phyloP scores from a whole-genome alignment of 2,329 filamentous ascomycete species.

The Exophiala lecanii-corni region DNA sequence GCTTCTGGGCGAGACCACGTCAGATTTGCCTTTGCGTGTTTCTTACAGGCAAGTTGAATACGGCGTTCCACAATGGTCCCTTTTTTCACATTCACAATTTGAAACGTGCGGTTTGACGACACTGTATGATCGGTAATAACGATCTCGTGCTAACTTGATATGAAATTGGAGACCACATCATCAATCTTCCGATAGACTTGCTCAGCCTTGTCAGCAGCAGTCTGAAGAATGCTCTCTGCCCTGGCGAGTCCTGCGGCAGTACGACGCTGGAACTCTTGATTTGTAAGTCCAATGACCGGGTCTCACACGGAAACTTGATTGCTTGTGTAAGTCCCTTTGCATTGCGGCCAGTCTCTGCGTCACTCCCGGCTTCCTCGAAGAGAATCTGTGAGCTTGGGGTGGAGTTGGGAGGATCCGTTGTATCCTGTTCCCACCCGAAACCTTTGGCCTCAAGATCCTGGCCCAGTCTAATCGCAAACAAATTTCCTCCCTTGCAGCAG shows the following conservation, averaged over 20 bases:
- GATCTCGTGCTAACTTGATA: not conserved
- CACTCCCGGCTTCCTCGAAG: conserved; percentile 11
- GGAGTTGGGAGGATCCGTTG: conserved; percentile 4
- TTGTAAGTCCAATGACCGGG: conserved; percentile 9
- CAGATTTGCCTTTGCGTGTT: not conserved
- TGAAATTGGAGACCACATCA: not conserved
- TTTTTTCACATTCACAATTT: conserved; percentile 6
- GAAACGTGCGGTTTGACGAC: conserved; percentile 2
- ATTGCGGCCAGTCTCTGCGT: conserved; percentile 9
- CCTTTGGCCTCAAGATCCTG: conserved; percentile 6
- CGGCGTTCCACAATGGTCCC: conserved; percentile 3
- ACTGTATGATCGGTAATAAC: conserved; percentile 4
- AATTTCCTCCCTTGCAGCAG: conserved; percentile 9
- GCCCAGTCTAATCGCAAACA: conserved; percentile 3
- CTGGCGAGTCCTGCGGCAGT: not conserved
- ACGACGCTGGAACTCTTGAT: conserved; percentile 11
- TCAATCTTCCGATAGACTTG: not conserved
- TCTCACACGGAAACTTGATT: conserved; percentile 12
- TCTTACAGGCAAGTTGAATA: conserved; percentile 5
- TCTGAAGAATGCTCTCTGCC: conserved; percentile 10
- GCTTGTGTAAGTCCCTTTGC: conserved; percentile 9
- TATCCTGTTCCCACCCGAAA: conserved; percentile 10
- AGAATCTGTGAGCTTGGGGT: conserved; percentile 4
- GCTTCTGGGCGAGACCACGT: not conserved
- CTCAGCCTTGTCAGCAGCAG: conserved; percentile 5